Evolutionary conservation across 2,329 filamentous ascomycete species (phyloP), one percentile per base, ranked within the genome.

Genomic region (Fusarium marasasianum): DNA sequence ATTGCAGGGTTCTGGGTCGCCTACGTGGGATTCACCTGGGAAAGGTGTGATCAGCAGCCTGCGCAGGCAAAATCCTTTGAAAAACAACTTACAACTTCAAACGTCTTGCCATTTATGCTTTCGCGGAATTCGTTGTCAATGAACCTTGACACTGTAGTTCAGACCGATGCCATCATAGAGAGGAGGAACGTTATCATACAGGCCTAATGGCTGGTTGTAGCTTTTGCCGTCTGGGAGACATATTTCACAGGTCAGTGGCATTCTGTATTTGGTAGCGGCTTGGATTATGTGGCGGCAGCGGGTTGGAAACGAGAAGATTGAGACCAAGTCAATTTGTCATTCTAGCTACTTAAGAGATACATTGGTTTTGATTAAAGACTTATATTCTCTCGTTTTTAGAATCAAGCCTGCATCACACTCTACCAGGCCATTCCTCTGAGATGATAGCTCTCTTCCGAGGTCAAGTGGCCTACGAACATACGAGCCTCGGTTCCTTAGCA

Each of bases 61-160:
- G 10, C 2, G 14, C 3, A 12, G 6, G 5, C 2, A 17, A 0
- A 3, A n/a, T 12, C 0, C 0, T 6, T 6, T 3, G 14, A 22
- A 12, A 18, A n/a, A 5, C 3, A 33, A 50, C 47, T 18, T 50
- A 50, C 47, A 7, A 33, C 47, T 50, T 33, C 29, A 31, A 50
- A 33, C 5, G 47, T 33, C 22, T 33, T 50, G 22, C 29, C 29
- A 6, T 6, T 33, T 18, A 9, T 9, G 29, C 47, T 33, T 33
- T 33, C 22, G 17, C 29, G 24, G 0, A 50, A 50, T 3, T 50
- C 29, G 47, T 50, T 50, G 5, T 50, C 47, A 9, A 50, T 50
- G 29, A 50, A 50, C 20, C 47, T 48, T 48, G 26, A 6, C 4
- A 17, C 13, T 22, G 2, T 22, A 11, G 9, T 48, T 48, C 31